Evolutionary conservation across 2,329 filamentous ascomycete genomes (phyloP).

Genomic region (Exophiala phaeomuriformis): DNA sequence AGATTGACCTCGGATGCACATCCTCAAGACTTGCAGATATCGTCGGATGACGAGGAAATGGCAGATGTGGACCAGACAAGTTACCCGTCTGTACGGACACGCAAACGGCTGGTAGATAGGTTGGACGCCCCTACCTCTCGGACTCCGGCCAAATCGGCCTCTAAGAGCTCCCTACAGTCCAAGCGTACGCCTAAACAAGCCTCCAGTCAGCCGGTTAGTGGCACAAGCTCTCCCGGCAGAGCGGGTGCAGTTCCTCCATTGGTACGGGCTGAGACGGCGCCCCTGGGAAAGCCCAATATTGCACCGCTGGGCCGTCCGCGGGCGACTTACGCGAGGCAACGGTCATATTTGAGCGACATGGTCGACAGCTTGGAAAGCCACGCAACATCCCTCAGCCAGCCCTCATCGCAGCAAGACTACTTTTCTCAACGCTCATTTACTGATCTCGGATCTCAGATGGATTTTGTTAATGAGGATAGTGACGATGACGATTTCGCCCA

Average conservation of each 20-base stretch:
- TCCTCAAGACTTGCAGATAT: constrained; percentile 2
- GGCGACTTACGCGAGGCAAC: constrained; percentile 51
- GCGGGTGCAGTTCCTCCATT: neutral
- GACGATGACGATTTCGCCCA: constrained; percentile 36
- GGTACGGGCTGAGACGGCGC: neutral
- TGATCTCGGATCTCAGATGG: constrained; percentile 14
- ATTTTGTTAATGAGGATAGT: constrained; percentile 37
- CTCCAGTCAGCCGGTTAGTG: constrained; percentile 1
- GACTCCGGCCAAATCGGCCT: neutral
- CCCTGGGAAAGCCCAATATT: neutral
- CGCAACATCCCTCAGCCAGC: constrained; percentile 14
- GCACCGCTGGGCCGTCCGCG: constrained; percentile 9
- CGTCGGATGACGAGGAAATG: constrained; percentile 16
- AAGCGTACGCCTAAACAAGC: neutral
- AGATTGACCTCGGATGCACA: constrained; percentile 18
- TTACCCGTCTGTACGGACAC: constrained; percentile 1
- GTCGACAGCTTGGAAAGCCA: constrained; percentile 30
- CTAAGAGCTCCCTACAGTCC: neutral
- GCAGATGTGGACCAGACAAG: neutral
- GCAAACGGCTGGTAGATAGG: constrained; percentile 20
- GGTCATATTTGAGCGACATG: constrained; percentile 53
- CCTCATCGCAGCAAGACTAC: constrained; percentile 14
- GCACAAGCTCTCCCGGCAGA: neutral
- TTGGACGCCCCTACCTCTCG: constrained; percentile 19
- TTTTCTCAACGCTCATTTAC: constrained; percentile 14